Conservation (phyloP, 169 alveolate genomes). For the Miamiensis avidus region DNA sequence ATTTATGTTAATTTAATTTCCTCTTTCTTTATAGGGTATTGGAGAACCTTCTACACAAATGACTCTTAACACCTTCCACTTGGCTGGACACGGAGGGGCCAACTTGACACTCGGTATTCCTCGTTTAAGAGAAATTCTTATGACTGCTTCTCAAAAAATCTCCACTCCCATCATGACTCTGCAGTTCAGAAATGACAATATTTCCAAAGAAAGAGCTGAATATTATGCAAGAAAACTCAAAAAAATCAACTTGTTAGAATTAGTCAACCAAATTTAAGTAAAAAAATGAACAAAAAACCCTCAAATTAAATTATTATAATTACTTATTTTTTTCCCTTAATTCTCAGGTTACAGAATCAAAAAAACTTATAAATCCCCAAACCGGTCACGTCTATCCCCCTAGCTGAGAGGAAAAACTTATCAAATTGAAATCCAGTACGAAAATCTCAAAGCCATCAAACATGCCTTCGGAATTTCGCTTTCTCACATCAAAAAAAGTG, state of each 20-base stretch:
- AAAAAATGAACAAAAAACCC: conserved; percentile 42
- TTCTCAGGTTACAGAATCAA: conserved; percentile 18
- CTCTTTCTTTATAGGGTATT: conserved; percentile 73
- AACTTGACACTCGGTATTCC: conserved; percentile 99
- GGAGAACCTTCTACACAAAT: conserved; percentile 99
- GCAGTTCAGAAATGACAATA: conserved; percentile 52
- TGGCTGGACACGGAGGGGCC: conserved; percentile 99
- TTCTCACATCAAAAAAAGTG: conserved; percentile 40
- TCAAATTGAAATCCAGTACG: conserved; percentile 61
- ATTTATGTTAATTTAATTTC: not conserved
- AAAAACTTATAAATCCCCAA: not conserved
- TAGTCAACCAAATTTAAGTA: conserved; percentile 75
- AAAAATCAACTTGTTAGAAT: conserved; percentile 84
- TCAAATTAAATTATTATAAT: not conserved
- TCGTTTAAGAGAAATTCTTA: conserved; percentile 96
- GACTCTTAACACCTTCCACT: conserved; percentile 99
- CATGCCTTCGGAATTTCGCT: conserved; percentile 49
- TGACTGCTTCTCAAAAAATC: conserved; percentile 83
- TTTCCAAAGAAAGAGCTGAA: conserved; percentile 77
- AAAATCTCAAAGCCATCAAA: conserved; percentile 57
- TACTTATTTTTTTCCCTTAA: not conserved
- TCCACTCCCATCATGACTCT: conserved; percentile 86
- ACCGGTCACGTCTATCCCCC: conserved; percentile 12
- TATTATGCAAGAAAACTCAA: conserved; percentile 84
- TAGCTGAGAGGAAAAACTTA: conserved; percentile 51